Conservation (phyloP, 768 basidiomycete genomes). For the Roridomyces roridus region DNA sequence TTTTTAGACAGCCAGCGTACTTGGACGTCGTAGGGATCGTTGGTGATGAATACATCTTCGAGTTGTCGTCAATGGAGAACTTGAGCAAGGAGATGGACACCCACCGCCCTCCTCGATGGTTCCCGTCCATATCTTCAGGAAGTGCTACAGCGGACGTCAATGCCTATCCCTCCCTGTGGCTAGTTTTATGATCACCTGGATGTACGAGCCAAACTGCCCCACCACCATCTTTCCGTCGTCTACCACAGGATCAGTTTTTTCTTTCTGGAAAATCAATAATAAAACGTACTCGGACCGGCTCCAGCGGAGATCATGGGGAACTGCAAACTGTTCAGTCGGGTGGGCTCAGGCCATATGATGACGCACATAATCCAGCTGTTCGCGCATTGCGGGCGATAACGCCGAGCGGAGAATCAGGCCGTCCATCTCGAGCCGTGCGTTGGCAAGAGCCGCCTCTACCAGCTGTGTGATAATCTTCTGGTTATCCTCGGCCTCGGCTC, state of each 20-base stretch:
- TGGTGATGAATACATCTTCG: conserved; percentile 31
- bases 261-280: background rate
- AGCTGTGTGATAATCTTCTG: conserved; percentile 27
- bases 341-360: background rate
- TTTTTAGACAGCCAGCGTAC: background rate
- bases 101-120: conserved; percentile 34
- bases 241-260: background rate
- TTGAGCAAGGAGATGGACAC: background rate
- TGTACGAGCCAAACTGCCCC: conserved; percentile 38
- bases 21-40: conserved; percentile 34
- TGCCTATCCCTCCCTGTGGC: background rate
- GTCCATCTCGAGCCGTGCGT: conserved; percentile 36
- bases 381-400: conserved; percentile 34
- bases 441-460: conserved; percentile 30
- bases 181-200: conserved; percentile 25
- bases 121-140: conserved; percentile 34
- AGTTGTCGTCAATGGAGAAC: conserved; percentile 2
- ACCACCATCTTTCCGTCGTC: conserved; percentile 35
- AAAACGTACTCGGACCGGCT: conserved; percentile 27
- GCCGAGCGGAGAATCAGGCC: conserved; percentile 32
- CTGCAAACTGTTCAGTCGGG: conserved; percentile 21
- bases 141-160: conserved; percentile 21
- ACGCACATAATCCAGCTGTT: conserved; percentile 30
- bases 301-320: conserved; percentile 39
- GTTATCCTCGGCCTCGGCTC: conserved; percentile 16